Percentiles rank a stretch among this genome's conserved stretches.
Evolutionary conservation across 192 early-diverging fungal species (phyloP).

Genomic region (Backusella morwellensis): DNA sequence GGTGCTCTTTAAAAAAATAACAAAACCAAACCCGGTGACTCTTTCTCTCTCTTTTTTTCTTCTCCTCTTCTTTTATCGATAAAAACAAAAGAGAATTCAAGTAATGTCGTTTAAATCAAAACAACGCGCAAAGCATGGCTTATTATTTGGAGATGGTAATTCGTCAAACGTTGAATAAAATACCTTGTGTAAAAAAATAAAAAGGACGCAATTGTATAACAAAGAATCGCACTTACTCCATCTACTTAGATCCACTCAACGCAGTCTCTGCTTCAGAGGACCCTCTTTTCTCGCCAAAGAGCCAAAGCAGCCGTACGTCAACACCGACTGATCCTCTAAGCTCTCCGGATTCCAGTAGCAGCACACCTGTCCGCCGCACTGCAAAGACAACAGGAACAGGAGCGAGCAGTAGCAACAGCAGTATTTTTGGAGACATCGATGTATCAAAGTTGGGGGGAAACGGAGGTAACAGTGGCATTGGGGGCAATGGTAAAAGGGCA

Average conservation of each 20-base stretch:
- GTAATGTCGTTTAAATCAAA: conserved; percentile 14
- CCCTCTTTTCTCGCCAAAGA: conserved; percentile 12
- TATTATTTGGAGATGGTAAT: conserved; percentile 31
- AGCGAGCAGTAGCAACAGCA: not conserved
- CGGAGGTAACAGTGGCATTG: not conserved
- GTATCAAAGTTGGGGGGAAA: conserved; percentile 24
- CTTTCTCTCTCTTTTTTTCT: not conserved
- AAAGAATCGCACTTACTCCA: not conserved
- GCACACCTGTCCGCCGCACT: not conserved
- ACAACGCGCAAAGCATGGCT: conserved; percentile 16
- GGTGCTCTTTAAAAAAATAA: no score
- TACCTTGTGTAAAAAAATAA: not conserved
- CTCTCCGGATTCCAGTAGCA: not conserved
- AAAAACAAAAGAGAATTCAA: no score
- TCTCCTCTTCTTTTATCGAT: not conserved
- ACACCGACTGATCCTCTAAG: conserved; percentile 11
- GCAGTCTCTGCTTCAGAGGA: conserved; percentile 14
- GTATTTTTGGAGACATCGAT: conserved; percentile 35
- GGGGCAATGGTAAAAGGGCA: not conserved
- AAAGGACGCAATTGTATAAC: not conserved
- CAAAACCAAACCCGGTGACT: no score
- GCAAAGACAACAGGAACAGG: not conserved
- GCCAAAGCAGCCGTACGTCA: not conserved
- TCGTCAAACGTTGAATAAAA: not conserved
- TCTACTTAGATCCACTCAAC: conserved; percentile 8